Conservation (phyloP, 768 basidiomycete genomes). For the Hygrophorus pudorinus region DNA sequence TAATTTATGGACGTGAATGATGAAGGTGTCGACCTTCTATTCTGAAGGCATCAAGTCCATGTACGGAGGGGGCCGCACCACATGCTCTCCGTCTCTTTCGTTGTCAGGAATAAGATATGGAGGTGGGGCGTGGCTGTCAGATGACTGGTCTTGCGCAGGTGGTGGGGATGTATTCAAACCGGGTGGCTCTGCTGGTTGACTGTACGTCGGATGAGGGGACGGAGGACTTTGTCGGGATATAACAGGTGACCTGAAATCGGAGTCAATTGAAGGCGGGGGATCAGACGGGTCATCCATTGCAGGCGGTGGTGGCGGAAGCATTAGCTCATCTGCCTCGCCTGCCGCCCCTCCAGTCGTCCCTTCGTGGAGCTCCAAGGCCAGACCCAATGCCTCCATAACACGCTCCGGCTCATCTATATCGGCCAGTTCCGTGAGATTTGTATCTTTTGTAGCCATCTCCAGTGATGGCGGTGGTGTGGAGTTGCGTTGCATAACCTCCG, state of each 20-base stretch:
- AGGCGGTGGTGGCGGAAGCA: slow-evolving; percentile 71
- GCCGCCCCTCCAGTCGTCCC: slow-evolving; percentile 14
- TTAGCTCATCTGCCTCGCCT: slow-evolving; percentile 31
- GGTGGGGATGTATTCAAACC: slow-evolving; percentile 21
- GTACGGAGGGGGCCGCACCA: slow-evolving; percentile 52
- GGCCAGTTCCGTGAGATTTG: slow-evolving; percentile 58
- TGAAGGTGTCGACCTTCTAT: slow-evolving; percentile 1
- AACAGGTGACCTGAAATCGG: slow-evolving; percentile 53
- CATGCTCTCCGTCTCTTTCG: slow-evolving; percentile 40
- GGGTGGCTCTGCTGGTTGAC: slow-evolving; percentile 19
- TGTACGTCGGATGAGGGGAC: slow-evolving; percentile 19
- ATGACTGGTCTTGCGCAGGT: slow-evolving; percentile 23
- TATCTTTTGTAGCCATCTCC: slow-evolving; percentile 64
- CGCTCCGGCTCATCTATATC: slow-evolving; percentile 43
- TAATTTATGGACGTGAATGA: slow-evolving; percentile 10
- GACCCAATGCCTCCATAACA: slow-evolving; percentile 45
- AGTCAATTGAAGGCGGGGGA: slow-evolving; percentile 83
- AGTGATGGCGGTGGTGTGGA: slow-evolving; percentile 68
- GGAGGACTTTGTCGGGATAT: slow-evolving; percentile 23
- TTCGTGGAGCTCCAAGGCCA: slow-evolving; percentile 46
- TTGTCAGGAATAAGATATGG: slow-evolving; percentile 59
- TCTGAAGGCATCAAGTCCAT: slow-evolving; percentile 30
- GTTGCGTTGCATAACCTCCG: slow-evolving; percentile 52
- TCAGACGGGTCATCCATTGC: slow-evolving; percentile 83
- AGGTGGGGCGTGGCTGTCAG: slow-evolving; percentile 61